A percentile compares a stretch with the other conserved stretches of the same genome.
phyloP scores from a whole-genome alignment of 2,329 filamentous ascomycete genomes.

The Coniochaeta hoffmannii region DNA sequence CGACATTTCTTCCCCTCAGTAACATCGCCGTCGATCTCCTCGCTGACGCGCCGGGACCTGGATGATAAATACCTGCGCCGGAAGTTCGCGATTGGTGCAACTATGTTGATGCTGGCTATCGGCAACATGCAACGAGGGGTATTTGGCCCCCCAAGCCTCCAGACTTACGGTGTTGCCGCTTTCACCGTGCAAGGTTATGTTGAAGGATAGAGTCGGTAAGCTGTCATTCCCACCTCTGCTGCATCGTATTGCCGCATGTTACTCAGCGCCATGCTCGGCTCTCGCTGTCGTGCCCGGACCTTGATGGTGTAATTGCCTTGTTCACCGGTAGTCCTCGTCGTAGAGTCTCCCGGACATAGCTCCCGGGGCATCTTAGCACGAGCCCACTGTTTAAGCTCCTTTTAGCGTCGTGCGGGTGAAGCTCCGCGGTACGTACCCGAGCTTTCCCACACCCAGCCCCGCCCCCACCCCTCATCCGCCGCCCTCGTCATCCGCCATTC shows the following conservation, averaged over 20 bases:
- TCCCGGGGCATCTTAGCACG: background rate
- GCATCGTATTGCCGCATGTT: background rate
- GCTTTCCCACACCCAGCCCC: background rate
- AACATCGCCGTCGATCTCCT: conserved; percentile 1
- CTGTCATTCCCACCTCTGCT: too few species aligned
- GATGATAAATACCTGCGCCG: background rate
- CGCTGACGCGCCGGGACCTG: background rate
- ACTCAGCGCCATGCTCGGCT: background rate
- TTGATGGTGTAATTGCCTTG: too few species aligned
- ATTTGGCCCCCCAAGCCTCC: background rate
- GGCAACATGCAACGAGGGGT: background rate
- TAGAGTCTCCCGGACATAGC: too few species aligned
- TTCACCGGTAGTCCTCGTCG: too few species aligned
- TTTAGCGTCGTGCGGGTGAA: background rate
- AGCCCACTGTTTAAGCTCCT: background rate
- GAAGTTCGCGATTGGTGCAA: background rate
- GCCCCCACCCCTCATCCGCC: background rate
- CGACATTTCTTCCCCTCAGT: conserved; percentile 4
- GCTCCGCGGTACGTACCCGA: background rate
- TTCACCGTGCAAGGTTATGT: background rate
- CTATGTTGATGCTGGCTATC: background rate
- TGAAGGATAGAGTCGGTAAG: background rate
- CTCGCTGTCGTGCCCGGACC: background rate
- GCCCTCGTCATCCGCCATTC: background rate
- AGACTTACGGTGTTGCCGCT: too few species aligned